phyloP scores from a whole-genome alignment of 805 yeast species.

The Trichomonascus vanleenenianus region DNA sequence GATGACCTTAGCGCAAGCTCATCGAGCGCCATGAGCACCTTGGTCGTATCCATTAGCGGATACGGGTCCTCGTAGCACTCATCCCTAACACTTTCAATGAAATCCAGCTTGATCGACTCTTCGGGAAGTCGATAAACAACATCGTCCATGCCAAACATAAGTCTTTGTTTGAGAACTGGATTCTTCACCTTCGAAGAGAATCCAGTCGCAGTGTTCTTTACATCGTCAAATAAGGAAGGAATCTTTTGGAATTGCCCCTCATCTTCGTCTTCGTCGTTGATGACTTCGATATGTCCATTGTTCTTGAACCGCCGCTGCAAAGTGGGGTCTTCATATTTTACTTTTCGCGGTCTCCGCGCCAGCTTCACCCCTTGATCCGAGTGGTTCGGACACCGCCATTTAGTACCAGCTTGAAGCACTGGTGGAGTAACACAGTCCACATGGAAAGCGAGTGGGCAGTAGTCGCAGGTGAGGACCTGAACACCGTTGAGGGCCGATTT shows the following conservation, averaged over 20 bases:
- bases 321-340: conserved; percentile 48
- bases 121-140: conserved; percentile 62
- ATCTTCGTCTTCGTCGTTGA: conserved; percentile 34
- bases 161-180: background rate
- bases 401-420: conserved; percentile 63
- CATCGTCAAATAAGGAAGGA: conserved; percentile 25
- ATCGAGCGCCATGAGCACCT: conserved; percentile 32
- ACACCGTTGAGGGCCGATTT: conserved; percentile 53
- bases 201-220: conserved; percentile 29
- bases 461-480: conserved; percentile 68
- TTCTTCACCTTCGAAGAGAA: conserved; percentile 28
- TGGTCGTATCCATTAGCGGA: conserved; percentile 26
- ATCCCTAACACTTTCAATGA: conserved; percentile 43
- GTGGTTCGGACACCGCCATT: conserved; percentile 93
- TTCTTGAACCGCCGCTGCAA: conserved; percentile 44
- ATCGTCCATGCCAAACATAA: conserved; percentile 27
- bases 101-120: conserved; percentile 59
- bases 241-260: conserved; percentile 13
- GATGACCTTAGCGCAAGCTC: conserved; percentile 22
- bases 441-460: conserved; percentile 80
- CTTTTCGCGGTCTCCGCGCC: conserved; percentile 36
- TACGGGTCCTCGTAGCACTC: conserved; percentile 29
- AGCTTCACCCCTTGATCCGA: conserved; percentile 33
- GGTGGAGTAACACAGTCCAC: conserved; percentile 80
- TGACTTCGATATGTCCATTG: conserved; percentile 53